Evolutionary conservation across 1,284 basidiomycete genomes (phyloP), one percentile per base, ranked within the genome.

Genomic region (Cutaneotrichosporon daszewskae): DNA sequence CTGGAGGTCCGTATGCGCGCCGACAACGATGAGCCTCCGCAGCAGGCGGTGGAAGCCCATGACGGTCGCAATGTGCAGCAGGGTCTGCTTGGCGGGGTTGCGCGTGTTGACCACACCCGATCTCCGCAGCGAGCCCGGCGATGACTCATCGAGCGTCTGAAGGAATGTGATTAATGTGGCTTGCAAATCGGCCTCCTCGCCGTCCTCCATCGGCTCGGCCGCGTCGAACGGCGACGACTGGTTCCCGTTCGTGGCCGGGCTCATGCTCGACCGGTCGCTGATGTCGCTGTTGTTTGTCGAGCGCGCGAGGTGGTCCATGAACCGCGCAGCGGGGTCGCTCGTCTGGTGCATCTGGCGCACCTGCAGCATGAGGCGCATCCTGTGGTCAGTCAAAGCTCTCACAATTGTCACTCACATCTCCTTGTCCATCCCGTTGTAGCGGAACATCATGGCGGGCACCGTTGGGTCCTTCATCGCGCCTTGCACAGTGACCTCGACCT

Each of bases 401-500:
- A 23, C 31, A 4, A 12, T 4, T n/a, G 5, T n/a, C 39, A 51
- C 60, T 58, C 34, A 64, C 65, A 62, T 49, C 33, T 66, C 64
- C 51, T 60, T 61, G 45, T 63, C 62, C 55, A 59, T 59, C 27
- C 55, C 56, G 13, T 43, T 58, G 52, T 65, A 67, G 41, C 48
- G 55, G 61, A 64, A 66, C 52, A 55, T 40, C 56, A 53, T 57
- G n/a, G 50, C 51, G 10, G 46, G 51, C 13, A 41, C 53, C 4
- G 56, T 58, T 5, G 53, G 47, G 28, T 51, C 37, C 23, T 32
- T 45, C 31, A 51, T 35, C 51, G 49, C 42, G 14, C 85, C 62
- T 84, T 82, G 61, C 85, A 86, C 76, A 8, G 82, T 85, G 3
- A 98, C 94, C 1, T 83, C 79, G n/a, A 97, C 94, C 6, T 87